Base-by-base conservation (phyloP, 2,329 filamentous ascomycete species). In the Aphanoascus verrucosus region DNA sequence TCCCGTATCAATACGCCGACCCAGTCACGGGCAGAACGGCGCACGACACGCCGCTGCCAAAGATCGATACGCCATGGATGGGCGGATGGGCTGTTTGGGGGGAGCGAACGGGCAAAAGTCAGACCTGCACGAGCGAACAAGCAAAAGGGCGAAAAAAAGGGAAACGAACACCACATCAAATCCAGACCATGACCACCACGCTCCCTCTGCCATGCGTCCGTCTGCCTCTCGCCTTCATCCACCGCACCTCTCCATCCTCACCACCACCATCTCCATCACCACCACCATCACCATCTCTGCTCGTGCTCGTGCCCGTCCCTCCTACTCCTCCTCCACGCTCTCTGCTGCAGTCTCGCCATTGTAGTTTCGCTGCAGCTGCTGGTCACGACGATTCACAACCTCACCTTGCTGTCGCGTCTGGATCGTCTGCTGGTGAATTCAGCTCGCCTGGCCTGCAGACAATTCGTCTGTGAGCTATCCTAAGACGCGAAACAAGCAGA, bases 321-420 rank as follows among this genome's bases (percentile, higher is more conserved):
- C 3, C 41, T 11, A 44, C 31, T 32, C 14, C 31, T 31, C 31
- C 28, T 20, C 23, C 14, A 5, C 8, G 19, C 9, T 15, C 20
- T 1, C 35, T 50, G 17, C 34, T 43, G 7, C 61, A 57, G 57
- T 59, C 62, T 60, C 63, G 61, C 61, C 63, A 62, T 62, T 61
- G 34, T 49, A 49, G 35, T 48, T 17, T 38, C 45, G 37, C 17
- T 14, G 28, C 31, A 37, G 15, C 41, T 28, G 9, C 31, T 35
- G 31, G 17, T 48, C 15, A 35, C 31, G 6, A 6, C 9, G 6
- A 12, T 46, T 2, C 23, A 34, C 28, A 34, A 12, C 43, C 23
- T 3, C 8, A 8, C 44, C 44, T 20, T 28, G 31, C 46, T 41
- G 17, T 11, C 37, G n/a, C 44, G 11, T 35, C 15, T 7, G 23